phyloP scores from a whole-genome alignment of 805 yeast genomes.

The Saturnispora sekii region DNA sequence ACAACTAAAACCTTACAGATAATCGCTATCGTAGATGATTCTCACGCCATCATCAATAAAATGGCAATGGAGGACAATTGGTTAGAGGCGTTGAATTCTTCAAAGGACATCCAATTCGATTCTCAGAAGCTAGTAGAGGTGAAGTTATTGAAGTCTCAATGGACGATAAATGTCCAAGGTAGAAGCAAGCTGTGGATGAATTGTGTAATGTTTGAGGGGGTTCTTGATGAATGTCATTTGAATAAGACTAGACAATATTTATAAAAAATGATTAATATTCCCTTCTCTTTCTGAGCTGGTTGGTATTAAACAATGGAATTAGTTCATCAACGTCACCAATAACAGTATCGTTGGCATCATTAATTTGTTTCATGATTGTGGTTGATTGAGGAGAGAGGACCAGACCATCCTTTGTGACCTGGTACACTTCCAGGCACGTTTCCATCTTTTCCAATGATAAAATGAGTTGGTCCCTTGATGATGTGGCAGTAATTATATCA shows the following conservation, averaged over 20 bases:
- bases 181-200: conserved; percentile 19
- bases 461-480: conserved; percentile 18
- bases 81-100: conserved; percentile 14
- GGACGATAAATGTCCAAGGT: conserved; percentile 27
- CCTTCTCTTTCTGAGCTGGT: conserved; percentile 52
- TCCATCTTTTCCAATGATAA: conserved; percentile 20
- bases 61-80: conserved; percentile 23
- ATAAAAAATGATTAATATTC: conserved; percentile 38
- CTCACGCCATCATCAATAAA: conserved; percentile 21
- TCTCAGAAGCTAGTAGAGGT: conserved; percentile 29
- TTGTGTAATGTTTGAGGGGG: conserved; percentile 21
- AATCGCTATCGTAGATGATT: conserved; percentile 14
- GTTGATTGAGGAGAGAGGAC: conserved; percentile 12
- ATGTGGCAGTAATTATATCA: conserved; percentile 22
- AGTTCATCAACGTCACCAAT: conserved; percentile 27
- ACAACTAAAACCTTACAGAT: conserved; percentile 15
- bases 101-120: conserved; percentile 22
- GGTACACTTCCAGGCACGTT: conserved; percentile 17
- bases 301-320: conserved; percentile 45
- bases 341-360: conserved; percentile 11
- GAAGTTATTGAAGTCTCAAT: conserved; percentile 33
- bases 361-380: conserved; percentile 25
- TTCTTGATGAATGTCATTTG: conserved; percentile 20
- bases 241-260: conserved; percentile 19
- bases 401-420: conserved; percentile 19